These are phyloP conservation scores for Stagonosporopsis chrysanthemi DNA, from an alignment of 2,329 filamentous ascomycete species.

Conservation along the genomic window DNA sequence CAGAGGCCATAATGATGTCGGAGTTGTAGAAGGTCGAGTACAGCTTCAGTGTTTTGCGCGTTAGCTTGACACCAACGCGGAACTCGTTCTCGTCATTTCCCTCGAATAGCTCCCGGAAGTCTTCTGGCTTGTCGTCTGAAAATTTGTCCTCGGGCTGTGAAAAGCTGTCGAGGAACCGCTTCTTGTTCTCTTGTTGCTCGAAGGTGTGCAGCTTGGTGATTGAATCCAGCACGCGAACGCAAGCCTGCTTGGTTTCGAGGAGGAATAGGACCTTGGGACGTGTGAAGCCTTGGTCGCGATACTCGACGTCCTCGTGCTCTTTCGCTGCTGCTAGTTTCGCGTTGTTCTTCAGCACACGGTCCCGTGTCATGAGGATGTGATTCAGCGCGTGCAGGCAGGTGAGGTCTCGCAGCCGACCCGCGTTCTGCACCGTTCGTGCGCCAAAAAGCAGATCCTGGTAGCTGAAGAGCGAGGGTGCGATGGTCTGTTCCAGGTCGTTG, in stretches of 20 bases:
- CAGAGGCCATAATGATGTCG: conserved; percentile 91
- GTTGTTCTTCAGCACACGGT: conserved; percentile 92
- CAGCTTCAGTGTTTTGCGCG: conserved; percentile 92
- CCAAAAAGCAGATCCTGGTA: conserved; percentile 84
- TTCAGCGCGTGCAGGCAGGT: conserved; percentile 86
- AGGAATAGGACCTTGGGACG: conserved; percentile 92
- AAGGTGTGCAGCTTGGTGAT: conserved; percentile 79
- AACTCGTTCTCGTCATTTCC: conserved; percentile 99
- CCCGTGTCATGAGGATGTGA: conserved; percentile 91
- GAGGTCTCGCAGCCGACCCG: conserved; percentile 72
- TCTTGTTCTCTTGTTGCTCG: conserved; percentile 94
- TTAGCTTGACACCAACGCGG: conserved; percentile 94
- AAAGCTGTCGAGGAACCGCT: conserved; percentile 88
- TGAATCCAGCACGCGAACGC: conserved; percentile 76
- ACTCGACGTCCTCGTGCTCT: conserved; percentile 68
- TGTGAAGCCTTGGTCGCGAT: conserved; percentile 94
- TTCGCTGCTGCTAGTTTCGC: conserved; percentile 74
- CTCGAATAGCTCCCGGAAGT: conserved; percentile 88
- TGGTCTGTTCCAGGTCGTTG: conserved; percentile 66
- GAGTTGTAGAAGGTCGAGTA: conserved; percentile 96
- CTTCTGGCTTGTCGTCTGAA: conserved; percentile 77
- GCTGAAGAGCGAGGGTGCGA: conserved; percentile 78
- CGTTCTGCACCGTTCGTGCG: conserved; percentile 73
- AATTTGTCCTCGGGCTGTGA: conserved; percentile 72
- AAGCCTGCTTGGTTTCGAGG: conserved; percentile 86